Conservation (phyloP, 228 moss, liverwort and hornwort genomes). For the Sphagnum magellanicum region DNA sequence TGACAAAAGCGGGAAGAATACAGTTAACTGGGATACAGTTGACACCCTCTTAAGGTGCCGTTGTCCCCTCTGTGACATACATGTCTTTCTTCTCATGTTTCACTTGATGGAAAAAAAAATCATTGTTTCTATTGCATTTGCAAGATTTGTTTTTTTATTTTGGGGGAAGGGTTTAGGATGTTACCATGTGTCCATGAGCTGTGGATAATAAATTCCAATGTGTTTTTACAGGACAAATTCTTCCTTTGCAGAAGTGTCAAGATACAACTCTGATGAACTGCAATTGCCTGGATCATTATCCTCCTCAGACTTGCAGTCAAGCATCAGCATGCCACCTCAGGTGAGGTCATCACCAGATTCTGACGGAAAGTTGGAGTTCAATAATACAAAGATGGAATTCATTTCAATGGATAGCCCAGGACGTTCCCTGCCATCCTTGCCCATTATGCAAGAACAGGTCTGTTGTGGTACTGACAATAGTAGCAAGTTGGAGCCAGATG, state of each 20-base stretch:
- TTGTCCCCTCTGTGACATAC: no score
- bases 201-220: not conserved
- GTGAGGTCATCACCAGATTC: constrained; percentile 28
- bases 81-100: no score
- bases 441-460: constrained; percentile 11
- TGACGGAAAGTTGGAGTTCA: constrained; percentile 15
- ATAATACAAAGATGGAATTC: constrained; percentile 23
- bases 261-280: constrained; percentile 25
- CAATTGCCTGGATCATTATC: constrained; percentile 51
- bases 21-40: constrained; percentile 45
- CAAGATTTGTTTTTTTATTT: no score
- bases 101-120: no score
- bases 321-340: constrained; percentile 12
- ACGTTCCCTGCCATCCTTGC: constrained; percentile 4
- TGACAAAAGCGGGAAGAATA: constrained; percentile 44
- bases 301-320: constrained; percentile 29
- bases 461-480: constrained; percentile 1
- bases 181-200: no score
- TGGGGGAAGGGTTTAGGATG: no score
- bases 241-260: constrained; percentile 22
- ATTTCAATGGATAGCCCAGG: constrained; percentile 17
- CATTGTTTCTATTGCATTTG: no score
- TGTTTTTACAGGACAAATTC: constrained; percentile 11
- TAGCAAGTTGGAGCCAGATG: constrained; percentile 7
- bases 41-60: constrained; percentile 38